These are phyloP conservation scores for Aspergillus haitiensis DNA, from an alignment of 495 filamentous ascomycete species.

Conservation along the genomic window DNA sequence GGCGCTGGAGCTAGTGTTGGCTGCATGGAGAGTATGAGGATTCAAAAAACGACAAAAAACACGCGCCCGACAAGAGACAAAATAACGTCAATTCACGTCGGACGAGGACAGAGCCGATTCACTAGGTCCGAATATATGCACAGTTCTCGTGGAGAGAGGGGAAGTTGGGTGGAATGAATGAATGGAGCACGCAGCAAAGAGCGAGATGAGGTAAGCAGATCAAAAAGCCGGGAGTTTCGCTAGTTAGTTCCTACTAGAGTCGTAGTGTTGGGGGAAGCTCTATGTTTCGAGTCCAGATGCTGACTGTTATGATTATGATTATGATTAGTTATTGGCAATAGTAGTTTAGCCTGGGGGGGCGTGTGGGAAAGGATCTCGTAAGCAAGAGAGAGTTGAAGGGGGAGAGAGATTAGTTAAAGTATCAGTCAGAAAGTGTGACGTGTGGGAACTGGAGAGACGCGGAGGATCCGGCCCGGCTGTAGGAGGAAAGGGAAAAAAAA, in stretches of 20 bases:
- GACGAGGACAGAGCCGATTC: slow-evolving; percentile 3
- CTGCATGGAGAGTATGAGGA: slow-evolving; percentile 46
- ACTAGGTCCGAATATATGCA: slow-evolving; percentile 10
- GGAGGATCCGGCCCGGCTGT: neutral
- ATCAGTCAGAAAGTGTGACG: slow-evolving; percentile 26
- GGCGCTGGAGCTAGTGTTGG: slow-evolving; percentile 58
- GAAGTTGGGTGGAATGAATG: slow-evolving; percentile 22
- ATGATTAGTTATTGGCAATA: slow-evolving; percentile 21
- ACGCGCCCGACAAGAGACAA: slow-evolving; percentile 23
- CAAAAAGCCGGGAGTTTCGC: neutral
- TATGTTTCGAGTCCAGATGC: neutral
- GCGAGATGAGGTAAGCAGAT: slow-evolving; percentile 47
- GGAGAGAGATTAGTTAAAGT: slow-evolving; percentile 24
- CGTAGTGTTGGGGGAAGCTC: slow-evolving; percentile 5
- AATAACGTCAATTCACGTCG: slow-evolving; percentile 21
- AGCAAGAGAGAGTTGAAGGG: slow-evolving; percentile 23
- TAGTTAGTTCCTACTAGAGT: neutral
- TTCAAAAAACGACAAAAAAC: slow-evolving; percentile 18
- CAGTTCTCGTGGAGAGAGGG: slow-evolving; percentile 16
- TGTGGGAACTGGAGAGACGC: slow-evolving; percentile 5
- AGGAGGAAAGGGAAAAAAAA: neutral
- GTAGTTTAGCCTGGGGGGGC: slow-evolving; percentile 2
- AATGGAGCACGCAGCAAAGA: slow-evolving; percentile 22
- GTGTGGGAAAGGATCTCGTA: slow-evolving; percentile 31
- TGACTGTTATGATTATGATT: slow-evolving; percentile 12